A percentile compares a stretch with the other conserved stretches of the same genome.
These are phyloP conservation scores for Cyclospora cayetanensis DNA, from an alignment of 169 alveolate species.

Conservation along the genomic window DNA sequence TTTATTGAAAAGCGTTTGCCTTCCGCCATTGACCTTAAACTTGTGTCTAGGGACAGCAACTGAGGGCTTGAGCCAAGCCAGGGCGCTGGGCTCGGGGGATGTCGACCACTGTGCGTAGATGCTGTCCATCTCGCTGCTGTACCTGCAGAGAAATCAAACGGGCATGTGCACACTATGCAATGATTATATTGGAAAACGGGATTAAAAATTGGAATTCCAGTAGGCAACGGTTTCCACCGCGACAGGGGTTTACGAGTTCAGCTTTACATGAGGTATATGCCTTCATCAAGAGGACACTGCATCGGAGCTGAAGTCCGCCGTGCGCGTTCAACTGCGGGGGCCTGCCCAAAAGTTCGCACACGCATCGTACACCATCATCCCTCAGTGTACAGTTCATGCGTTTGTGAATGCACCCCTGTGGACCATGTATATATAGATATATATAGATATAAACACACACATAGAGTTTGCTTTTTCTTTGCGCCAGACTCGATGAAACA, in stretches of 20 bases:
- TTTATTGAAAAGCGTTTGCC: not conserved
- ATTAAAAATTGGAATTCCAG: too few relatives aligned
- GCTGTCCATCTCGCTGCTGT: not conserved
- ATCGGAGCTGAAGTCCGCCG: slow-evolving; percentile 1
- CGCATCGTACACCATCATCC: too few relatives aligned
- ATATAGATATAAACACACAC: too few relatives aligned
- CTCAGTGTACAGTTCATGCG: too few relatives aligned
- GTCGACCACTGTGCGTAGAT: slow-evolving; percentile 40
- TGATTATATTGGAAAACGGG: too few relatives aligned
- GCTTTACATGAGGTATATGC: slow-evolving; percentile 4
- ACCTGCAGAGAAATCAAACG: not conserved
- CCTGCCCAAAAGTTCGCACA: too few relatives aligned
- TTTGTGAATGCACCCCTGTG: too few relatives aligned
- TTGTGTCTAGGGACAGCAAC: slow-evolving; percentile 64
- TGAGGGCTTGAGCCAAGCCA: slow-evolving; percentile 65
- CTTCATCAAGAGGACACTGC: not conserved
- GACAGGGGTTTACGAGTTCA: slow-evolving; percentile 39
- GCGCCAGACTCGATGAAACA: too few relatives aligned
- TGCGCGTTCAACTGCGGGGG: slow-evolving; percentile 18
- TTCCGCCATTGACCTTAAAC: slow-evolving; percentile 59
- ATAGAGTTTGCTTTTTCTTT: too few relatives aligned
- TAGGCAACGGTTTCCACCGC: too few relatives aligned
- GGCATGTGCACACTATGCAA: too few relatives aligned
- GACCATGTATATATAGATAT: too few relatives aligned
- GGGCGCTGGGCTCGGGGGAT: slow-evolving; percentile 15